phyloP scores from a whole-genome alignment of 2,329 filamentous ascomycete genomes.

The Hymenoscyphus fructigenus region DNA sequence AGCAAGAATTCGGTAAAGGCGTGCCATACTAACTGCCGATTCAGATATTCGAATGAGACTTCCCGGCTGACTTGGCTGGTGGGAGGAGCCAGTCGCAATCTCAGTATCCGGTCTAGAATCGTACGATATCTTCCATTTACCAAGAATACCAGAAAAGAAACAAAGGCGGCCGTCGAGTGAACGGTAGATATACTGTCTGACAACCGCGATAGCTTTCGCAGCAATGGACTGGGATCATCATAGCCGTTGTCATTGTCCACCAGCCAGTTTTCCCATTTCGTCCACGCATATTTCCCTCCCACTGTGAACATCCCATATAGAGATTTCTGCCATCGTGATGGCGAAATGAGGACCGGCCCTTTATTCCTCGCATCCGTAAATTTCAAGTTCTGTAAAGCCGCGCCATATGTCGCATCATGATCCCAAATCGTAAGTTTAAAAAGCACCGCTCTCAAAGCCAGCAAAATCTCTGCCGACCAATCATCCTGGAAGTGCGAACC shows the following conservation, averaged over 20 bases:
- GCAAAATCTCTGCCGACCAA: conserved; percentile 81
- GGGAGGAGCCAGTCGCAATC: conserved; percentile 80
- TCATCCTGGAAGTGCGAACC: conserved; percentile 78
- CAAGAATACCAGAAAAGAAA: conserved; percentile 87
- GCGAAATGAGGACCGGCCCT: conserved; percentile 63
- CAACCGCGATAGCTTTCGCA: conserved; percentile 62
- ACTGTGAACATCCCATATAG: conserved; percentile 84
- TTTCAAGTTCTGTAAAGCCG: conserved; percentile 84
- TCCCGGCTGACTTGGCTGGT: conserved; percentile 84
- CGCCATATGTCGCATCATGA: conserved; percentile 91
- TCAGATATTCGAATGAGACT: conserved; percentile 96
- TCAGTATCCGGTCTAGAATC: conserved; percentile 78
- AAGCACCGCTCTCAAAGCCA: conserved; percentile 72
- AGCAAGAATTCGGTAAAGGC: conserved; percentile 99
- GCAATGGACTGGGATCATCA: conserved; percentile 53
- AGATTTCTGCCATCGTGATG: conserved; percentile 79
- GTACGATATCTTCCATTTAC: conserved; percentile 90
- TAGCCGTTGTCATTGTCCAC: conserved; percentile 75
- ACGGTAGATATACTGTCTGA: conserved; percentile 68
- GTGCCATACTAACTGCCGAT: conserved; percentile 97
- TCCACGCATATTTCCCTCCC: conserved; percentile 85
- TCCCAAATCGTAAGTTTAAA: conserved; percentile 98
- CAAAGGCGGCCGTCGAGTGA: conserved; percentile 79
- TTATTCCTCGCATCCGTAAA: conserved; percentile 78
- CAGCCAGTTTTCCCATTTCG: conserved; percentile 86